Evolutionary conservation across 306 rosid species (phyloP).

Genomic region (Senna siamea): DNA sequence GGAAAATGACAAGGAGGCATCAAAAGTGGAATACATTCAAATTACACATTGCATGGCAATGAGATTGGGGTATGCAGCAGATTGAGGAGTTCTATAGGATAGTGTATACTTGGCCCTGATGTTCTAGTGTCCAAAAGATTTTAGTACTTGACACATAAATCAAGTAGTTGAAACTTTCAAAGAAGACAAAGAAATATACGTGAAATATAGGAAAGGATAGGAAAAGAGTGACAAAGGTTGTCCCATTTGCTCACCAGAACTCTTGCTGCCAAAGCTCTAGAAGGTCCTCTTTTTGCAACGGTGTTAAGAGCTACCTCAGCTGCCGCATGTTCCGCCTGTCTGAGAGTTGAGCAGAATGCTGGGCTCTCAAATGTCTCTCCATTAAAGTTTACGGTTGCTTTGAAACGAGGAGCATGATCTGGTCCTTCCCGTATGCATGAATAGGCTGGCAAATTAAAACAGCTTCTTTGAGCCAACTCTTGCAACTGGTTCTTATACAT

Average conservation of each 20-base stretch:
- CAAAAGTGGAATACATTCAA: conserved; percentile 9
- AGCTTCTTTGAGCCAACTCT: conserved; percentile 93
- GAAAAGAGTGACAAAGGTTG: not conserved
- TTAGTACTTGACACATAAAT: conserved; percentile 20
- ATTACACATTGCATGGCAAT: conserved; percentile 1
- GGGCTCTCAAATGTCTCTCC: conserved; percentile 91
- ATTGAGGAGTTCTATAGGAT: conserved; percentile 11
- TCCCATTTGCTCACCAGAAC: conserved; percentile 63
- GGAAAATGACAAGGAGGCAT: not conserved
- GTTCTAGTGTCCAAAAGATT: not conserved
- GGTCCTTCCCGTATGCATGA: conserved; percentile 92
- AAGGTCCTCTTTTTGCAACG: conserved; percentile 76
- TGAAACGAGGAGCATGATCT: conserved; percentile 88
- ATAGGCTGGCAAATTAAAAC: conserved; percentile 86
- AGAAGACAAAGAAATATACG: conserved; percentile 1
- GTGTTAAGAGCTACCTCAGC: conserved; percentile 81
- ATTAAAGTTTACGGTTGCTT: conserved; percentile 81
- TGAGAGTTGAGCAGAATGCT: conserved; percentile 70
- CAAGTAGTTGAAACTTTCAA: conserved; percentile 1
- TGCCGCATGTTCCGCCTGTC: conserved; percentile 89
- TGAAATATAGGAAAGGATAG: not conserved
- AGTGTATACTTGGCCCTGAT: conserved; percentile 28
- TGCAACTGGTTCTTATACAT: conserved; percentile 80
- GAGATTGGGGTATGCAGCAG: conserved; percentile 4
- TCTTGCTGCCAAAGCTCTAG: conserved; percentile 82